Evolutionary conservation across 202 grass and related monocot species (phyloP).

Genomic region (Carex arenaria): DNA sequence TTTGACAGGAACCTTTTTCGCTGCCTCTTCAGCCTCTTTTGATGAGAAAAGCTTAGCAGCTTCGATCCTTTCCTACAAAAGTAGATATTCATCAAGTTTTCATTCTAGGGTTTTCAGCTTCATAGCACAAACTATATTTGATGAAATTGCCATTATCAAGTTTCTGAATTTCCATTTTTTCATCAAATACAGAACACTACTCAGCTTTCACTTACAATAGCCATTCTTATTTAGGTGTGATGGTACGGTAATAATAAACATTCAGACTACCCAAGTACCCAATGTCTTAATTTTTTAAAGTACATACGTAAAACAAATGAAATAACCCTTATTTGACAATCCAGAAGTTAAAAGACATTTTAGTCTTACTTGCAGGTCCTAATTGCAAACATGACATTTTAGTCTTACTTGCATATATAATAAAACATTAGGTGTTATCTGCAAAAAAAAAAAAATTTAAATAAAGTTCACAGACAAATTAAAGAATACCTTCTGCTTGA

Average conservation of each 20-base stretch:
- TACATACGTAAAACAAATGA: background rate
- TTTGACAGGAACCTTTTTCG: slow-evolving; percentile 76
- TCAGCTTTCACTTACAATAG: background rate
- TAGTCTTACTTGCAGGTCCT: background rate
- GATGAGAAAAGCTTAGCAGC: slow-evolving; percentile 72
- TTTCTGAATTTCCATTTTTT: background rate
- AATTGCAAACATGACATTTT: background rate
- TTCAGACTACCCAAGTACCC: background rate
- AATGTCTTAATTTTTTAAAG: background rate
- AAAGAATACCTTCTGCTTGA: slow-evolving; percentile 88
- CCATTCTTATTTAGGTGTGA: background rate
- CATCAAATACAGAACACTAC: background rate
- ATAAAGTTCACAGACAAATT: background rate
- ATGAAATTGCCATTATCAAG: background rate
- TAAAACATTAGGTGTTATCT: background rate
- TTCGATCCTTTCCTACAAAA: slow-evolving; percentile 72
- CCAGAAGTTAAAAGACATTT: background rate
- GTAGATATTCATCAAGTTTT: slow-evolving; percentile 14
- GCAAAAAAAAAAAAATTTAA: slow-evolving; percentile 9
- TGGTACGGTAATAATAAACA: background rate
- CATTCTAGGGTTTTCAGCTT: background rate
- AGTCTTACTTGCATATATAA: background rate
- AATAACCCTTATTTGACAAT: background rate
- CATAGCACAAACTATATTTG: background rate
- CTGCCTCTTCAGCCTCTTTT: slow-evolving; percentile 91